These are phyloP conservation scores for Inga oerstediana DNA, from an alignment of 306 rosid species.

Conservation along the genomic window DNA sequence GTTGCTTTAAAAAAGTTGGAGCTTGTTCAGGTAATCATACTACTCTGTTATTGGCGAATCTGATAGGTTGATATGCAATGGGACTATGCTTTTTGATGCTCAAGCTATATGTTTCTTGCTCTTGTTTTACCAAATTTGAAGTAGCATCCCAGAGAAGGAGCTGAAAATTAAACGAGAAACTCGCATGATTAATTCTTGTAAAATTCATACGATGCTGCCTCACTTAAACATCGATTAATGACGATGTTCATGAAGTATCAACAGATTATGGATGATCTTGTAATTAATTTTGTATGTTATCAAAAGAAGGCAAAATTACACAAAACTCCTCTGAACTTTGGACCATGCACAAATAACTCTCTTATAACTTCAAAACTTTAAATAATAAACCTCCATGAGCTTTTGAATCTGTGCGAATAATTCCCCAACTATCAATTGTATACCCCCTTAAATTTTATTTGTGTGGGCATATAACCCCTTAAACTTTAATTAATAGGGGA, in stretches of 20 bases:
- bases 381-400: too few relatives aligned
- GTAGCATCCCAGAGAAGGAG: background rate
- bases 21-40: slow-evolving; percentile 63
- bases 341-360: too few relatives aligned
- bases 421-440: too few relatives aligned
- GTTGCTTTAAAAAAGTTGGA: slow-evolving; percentile 71
- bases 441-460: background rate
- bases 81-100: slow-evolving; percentile 6
- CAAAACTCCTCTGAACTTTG: too few relatives aligned
- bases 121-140: background rate
- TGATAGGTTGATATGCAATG: slow-evolving; percentile 10
- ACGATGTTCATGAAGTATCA: background rate
- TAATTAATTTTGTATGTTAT: background rate
- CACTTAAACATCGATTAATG: background rate
- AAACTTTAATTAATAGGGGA: too few relatives aligned
- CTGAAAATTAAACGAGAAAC: background rate
- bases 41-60: slow-evolving; percentile 14
- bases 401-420: too few relatives aligned
- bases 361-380: background rate
- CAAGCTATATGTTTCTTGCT: background rate
- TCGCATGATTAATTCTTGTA: background rate
- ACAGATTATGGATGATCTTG: background rate
- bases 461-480: too few relatives aligned
- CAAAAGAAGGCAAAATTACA: too few relatives aligned
- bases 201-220: background rate